These are phyloP conservation scores for Cladophialophora immunda DNA, from an alignment of 2,329 filamentous ascomycete species.

Conservation along the genomic window DNA sequence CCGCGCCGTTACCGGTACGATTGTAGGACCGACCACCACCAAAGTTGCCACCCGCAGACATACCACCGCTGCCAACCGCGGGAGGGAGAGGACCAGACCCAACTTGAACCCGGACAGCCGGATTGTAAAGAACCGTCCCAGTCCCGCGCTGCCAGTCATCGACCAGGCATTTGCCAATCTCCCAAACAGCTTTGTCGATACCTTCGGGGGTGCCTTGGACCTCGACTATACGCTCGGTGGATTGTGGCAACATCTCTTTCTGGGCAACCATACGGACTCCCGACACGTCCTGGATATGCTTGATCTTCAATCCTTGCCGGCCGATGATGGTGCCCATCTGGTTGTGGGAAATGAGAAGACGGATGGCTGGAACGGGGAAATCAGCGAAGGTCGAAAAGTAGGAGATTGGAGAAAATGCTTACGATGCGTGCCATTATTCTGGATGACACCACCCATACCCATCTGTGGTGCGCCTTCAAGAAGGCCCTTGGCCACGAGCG, in stretches of 20 bases:
- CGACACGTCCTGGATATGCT: conserved; percentile 97
- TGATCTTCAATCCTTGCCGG: conserved; percentile 95
- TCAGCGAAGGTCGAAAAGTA: conserved; percentile 32
- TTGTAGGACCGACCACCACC: conserved; percentile 78
- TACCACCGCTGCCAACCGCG: conserved; percentile 55
- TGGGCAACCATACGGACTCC: conserved; percentile 99
- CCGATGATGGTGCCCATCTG: conserved; percentile 99
- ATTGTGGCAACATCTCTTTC: conserved; percentile 99
- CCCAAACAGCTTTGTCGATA: conserved; percentile 96
- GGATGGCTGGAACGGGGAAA: conserved; percentile 73
- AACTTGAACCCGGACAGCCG: conserved; percentile 84
- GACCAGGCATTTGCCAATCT: conserved; percentile 97
- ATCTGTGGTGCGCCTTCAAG: conserved; percentile 93
- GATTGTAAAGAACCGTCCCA: conserved; percentile 97
- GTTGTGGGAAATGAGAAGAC: conserved; percentile 98
- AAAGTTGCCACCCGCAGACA: conserved; percentile 48
- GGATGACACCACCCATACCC: conserved; percentile 92
- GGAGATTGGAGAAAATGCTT: conserved; percentile 54
- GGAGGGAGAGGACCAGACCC: conserved; percentile 63
- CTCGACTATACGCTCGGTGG: conserved; percentile 96
- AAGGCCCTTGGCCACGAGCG: conserved; percentile 88
- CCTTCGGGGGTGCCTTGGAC: conserved; percentile 94
- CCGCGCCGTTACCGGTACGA: conserved; percentile 93
- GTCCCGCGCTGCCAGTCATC: conserved; percentile 98
- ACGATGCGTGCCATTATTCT: conserved; percentile 94